Conservation (phyloP, 257 asterid genomes). For the Ilex aquifolium region DNA sequence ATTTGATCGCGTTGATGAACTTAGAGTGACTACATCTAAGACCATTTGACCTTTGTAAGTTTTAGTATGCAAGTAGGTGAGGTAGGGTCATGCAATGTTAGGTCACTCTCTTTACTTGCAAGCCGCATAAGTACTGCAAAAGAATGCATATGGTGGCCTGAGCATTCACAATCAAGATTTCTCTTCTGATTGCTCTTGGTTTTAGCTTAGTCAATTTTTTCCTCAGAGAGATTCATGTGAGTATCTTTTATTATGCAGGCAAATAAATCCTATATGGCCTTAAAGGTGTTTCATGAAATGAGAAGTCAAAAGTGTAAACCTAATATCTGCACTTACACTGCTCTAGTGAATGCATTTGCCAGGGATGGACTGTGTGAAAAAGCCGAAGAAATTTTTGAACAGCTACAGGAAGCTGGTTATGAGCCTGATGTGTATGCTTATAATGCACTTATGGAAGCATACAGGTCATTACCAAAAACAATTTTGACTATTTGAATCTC, state of each 20-base stretch:
- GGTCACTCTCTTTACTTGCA: too few species aligned
- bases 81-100: too few species aligned
- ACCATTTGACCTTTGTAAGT: too few species aligned
- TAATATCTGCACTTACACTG: conserved; percentile 80
- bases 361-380: conserved; percentile 82
- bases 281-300: conserved; percentile 76
- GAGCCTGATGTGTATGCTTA: conserved; percentile 87
- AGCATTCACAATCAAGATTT: background rate
- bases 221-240: background rate
- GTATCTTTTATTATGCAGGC: conserved; percentile 29
- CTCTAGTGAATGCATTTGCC: conserved; percentile 75
- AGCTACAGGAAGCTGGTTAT: conserved; percentile 72
- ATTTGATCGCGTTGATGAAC: too few species aligned
- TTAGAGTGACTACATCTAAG: too few species aligned
- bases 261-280: conserved; percentile 71
- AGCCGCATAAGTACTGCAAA: too few species aligned
- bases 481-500: background rate
- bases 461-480: conserved; percentile 39
- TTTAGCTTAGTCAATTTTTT: background rate
- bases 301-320: conserved; percentile 58
- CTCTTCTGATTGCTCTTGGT: background rate
- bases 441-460: conserved; percentile 91
- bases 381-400: conserved; percentile 77
- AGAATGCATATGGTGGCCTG: too few species aligned
- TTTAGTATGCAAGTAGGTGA: too few species aligned